Conservation (phyloP, 352 stramenopile species). For the Phytophthora citrophthora region DNA sequence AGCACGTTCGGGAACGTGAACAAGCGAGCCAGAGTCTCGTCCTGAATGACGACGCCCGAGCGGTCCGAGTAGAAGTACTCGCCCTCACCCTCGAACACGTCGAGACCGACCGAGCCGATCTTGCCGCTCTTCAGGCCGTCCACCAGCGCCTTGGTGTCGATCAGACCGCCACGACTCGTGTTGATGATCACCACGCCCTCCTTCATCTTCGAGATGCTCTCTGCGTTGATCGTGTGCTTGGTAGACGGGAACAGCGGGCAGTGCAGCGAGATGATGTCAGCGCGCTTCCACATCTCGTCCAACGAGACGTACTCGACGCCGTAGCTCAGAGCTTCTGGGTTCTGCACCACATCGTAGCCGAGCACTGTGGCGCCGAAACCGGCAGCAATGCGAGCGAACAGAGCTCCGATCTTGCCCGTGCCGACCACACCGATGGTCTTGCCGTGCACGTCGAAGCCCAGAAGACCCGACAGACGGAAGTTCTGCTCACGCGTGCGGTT, state of each 20-base stretch:
- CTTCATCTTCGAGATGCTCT: conserved; percentile 88
- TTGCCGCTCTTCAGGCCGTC: conserved; percentile 78
- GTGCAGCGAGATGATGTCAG: conserved; percentile 90
- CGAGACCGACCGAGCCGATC: conserved; percentile 78
- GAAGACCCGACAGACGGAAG: conserved; percentile 65
- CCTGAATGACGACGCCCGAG: conserved; percentile 64
- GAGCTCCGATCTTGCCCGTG: conserved; percentile 48
- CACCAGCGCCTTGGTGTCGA: conserved; percentile 85
- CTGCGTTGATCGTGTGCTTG: conserved; percentile 83
- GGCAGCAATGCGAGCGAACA: conserved; percentile 54
- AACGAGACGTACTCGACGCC: conserved; percentile 45
- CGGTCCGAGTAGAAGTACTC: conserved; percentile 82
- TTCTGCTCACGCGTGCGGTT: conserved; percentile 79
- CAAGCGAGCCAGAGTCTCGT: conserved; percentile 67
- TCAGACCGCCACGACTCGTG: conserved; percentile 83
- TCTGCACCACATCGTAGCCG: conserved; percentile 70
- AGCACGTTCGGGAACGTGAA: conserved; percentile 85
- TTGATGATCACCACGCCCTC: conserved; percentile 90
- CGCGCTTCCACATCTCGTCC: conserved; percentile 62
- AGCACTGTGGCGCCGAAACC: conserved; percentile 55
- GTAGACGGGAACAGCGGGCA: conserved; percentile 82
- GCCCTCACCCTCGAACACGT: conserved; percentile 88
- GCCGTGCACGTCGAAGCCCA: conserved; percentile 70
- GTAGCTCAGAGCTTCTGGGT: conserved; percentile 44
- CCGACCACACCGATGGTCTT: conserved; percentile 77